phyloP scores from a whole-genome alignment of 2,329 filamentous ascomycete species.

The Penicillium sp. region DNA sequence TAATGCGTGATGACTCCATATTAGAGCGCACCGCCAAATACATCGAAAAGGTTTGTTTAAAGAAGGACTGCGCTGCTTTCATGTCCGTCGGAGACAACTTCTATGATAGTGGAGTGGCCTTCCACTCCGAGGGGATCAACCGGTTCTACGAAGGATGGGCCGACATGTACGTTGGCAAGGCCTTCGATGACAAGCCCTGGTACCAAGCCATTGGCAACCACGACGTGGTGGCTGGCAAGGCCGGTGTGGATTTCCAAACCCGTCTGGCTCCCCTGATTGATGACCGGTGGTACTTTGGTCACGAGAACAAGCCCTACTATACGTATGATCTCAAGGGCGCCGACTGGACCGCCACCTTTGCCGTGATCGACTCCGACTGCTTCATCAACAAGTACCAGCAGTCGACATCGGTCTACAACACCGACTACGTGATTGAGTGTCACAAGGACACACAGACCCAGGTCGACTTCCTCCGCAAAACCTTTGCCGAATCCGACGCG shows the following conservation, averaged over 20 bases:
- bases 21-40: conserved; percentile 17
- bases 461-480: conserved; percentile 16
- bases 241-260: conserved; percentile 23
- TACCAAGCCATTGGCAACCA: conserved; percentile 23
- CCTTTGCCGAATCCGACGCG: conserved; percentile 18
- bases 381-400: conserved; percentile 20
- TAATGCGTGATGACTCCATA: background rate
- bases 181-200: conserved; percentile 17
- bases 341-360: conserved; percentile 22
- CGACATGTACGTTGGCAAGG: conserved; percentile 17
- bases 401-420: conserved; percentile 18
- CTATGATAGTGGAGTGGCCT: conserved; percentile 23
- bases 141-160: conserved; percentile 20
- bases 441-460: conserved; percentile 17
- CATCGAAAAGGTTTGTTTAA: conserved; percentile 18
- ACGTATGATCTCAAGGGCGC: conserved; percentile 17
- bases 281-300: conserved; percentile 22
- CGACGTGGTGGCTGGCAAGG: conserved; percentile 19
- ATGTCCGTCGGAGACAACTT: conserved; percentile 24
- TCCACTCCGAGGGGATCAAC: conserved; percentile 18
- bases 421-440: conserved; percentile 17
- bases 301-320: conserved; percentile 15
- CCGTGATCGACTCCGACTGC: conserved; percentile 22
- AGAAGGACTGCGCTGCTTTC: conserved; percentile 21
- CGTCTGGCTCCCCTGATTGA: conserved; percentile 20